phyloP scores from a whole-genome alignment of 2,329 filamentous ascomycete species.

The Zelopaecilomyces penicillatus region DNA sequence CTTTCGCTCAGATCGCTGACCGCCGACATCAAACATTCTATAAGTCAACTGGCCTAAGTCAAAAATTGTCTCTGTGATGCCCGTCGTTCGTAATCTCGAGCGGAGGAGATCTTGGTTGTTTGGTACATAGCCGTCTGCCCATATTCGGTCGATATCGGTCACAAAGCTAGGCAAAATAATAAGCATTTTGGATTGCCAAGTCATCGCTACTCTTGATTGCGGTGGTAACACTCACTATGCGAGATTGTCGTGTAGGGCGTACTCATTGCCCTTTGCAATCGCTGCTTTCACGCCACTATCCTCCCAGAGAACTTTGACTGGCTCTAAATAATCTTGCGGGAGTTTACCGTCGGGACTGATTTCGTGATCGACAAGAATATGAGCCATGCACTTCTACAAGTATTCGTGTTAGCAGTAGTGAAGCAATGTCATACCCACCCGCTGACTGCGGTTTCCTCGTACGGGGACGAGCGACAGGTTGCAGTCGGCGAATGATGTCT shows the following conservation, averaged over 20 bases:
- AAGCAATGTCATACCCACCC: background rate
- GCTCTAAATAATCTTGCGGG: constrained; percentile 66
- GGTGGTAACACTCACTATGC: constrained; percentile 60
- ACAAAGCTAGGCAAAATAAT: constrained; percentile 59
- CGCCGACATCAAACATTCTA: constrained; percentile 93
- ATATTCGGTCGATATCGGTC: constrained; percentile 65
- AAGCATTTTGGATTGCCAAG: constrained; percentile 11
- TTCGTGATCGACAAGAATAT: constrained; percentile 72
- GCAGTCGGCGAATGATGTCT: no score
- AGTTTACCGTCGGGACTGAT: constrained; percentile 75
- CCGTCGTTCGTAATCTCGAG: constrained; percentile 82
- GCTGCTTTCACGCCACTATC: constrained; percentile 77
- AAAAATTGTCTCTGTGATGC: constrained; percentile 92
- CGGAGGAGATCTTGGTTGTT: constrained; percentile 92
- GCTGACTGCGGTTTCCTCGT: background rate
- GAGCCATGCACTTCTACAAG: constrained; percentile 63
- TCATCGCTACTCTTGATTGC: background rate
- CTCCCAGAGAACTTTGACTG: constrained; percentile 76
- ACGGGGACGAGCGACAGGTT: no score
- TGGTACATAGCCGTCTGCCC: constrained; percentile 71
- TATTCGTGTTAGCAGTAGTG: constrained; percentile 7
- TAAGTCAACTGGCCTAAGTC: constrained; percentile 88
- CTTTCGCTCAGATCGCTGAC: constrained; percentile 86
- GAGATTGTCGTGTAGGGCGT: constrained; percentile 90
- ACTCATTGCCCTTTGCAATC: constrained; percentile 93